Evolutionary conservation across 495 filamentous ascomycete species (phyloP).

Genomic region (Aspergillus campestris): DNA sequence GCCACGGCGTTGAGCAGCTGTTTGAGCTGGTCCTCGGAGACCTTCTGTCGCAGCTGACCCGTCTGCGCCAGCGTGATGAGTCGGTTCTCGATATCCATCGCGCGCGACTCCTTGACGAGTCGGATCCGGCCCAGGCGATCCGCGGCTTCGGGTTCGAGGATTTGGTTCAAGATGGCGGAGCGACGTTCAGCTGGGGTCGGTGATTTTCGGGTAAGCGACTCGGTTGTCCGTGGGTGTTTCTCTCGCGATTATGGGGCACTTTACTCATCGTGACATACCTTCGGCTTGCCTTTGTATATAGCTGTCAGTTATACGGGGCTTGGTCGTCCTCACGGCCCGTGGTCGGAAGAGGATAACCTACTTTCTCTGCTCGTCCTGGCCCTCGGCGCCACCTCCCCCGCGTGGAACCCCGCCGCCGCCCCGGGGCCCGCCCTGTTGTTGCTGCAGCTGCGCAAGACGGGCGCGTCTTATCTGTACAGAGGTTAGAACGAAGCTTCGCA

Average conservation of each 20-base stretch:
- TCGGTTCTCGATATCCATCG: constrained; percentile 82
- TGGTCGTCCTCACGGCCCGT: not conserved
- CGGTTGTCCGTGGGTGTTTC: not conserved
- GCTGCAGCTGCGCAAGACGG: constrained; percentile 82
- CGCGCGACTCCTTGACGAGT: constrained; percentile 88
- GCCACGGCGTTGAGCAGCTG: constrained; percentile 76
- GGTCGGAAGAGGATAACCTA: constrained; percentile 9
- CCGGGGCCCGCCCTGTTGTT: constrained; percentile 48
- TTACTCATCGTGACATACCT: constrained; percentile 33
- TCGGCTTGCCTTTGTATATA: constrained; percentile 51
- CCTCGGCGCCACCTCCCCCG: constrained; percentile 40
- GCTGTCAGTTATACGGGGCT: not conserved
- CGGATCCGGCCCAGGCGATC: constrained; percentile 92
- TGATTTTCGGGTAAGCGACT: not conserved
- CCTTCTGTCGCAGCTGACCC: constrained; percentile 77
- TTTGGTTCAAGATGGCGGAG: constrained; percentile 73
- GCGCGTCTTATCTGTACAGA: constrained; percentile 68
- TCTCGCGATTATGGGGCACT: not conserved
- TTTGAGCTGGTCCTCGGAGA: constrained; percentile 90
- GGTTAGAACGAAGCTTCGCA: not conserved
- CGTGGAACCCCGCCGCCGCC: constrained; percentile 36
- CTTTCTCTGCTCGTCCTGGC: constrained; percentile 60
- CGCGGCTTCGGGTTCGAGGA: constrained; percentile 86
- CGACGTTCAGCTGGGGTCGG: constrained; percentile 40
- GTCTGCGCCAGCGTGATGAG: constrained; percentile 84